Base-by-base conservation (phyloP, 2,329 filamentous ascomycete species). In the Diaporthe australafricana region DNA sequence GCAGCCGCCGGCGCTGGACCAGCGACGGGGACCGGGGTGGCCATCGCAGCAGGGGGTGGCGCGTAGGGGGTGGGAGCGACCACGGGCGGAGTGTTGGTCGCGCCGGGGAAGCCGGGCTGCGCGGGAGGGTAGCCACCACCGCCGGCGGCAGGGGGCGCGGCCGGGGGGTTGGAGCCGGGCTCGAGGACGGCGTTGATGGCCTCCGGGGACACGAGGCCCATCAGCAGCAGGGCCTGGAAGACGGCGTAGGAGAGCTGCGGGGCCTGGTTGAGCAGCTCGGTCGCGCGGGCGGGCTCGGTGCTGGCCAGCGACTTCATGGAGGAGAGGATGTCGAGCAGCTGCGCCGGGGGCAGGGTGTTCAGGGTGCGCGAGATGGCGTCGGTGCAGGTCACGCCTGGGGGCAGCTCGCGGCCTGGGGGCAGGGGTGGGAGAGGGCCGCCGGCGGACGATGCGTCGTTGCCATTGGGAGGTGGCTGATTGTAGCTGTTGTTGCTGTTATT, bases 231-330 rank as follows among this genome's bases (percentile, higher is more conserved):
- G 30, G 95, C 93, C 83, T 98, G 96, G 84, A 98, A 98, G 75
- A 98, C 93, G 71, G 96, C 96, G 78, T 97, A 98, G 5, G 94
- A 91, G 55, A 99, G 90, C 83, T 99, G 96, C 0, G 96, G 96
- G 1, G 95, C 95, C 84, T 96, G 93, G 74, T 92, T 88, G 52
- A 99, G 89, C 50, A 98, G 90, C 79, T 97, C 94, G 0, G 92
- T 95, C 4, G 95, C 95, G 79, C 94, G 93, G 25, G 89, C 87
- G 2, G 96, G 95, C 77, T 98, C 95, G 30, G 88, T 90, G 65
- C 91, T 90, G n/a, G 94, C 94, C 16, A 98, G 87, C 3, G 91
- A 90, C 83, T 98, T 98, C 94, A 98, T 97, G 81, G 98, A 95
- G 11, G 92, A 91, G 73, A 99, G 90, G 71, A 98, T 95, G 76